Conservation (phyloP, 2,329 filamentous ascomycete genomes). For the Ascocoryne sarcoides region DNA sequence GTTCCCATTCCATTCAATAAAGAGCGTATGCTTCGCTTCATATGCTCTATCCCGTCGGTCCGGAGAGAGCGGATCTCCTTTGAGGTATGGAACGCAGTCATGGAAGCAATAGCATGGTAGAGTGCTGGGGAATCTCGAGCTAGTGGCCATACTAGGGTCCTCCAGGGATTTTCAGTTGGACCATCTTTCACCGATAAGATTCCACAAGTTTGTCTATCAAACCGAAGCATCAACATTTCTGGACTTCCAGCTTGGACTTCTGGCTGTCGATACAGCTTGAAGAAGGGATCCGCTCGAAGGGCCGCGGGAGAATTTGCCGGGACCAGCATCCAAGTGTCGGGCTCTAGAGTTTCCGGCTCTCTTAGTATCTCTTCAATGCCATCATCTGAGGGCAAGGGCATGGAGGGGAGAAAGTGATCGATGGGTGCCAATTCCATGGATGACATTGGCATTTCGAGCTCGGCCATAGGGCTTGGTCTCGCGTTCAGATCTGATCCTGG, state of each 20-base stretch:
- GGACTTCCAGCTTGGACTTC: constrained; percentile 42
- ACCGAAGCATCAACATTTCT: constrained; percentile 54
- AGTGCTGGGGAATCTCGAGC: constrained; percentile 55
- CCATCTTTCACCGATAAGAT: constrained; percentile 65
- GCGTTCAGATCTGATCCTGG: constrained; percentile 39
- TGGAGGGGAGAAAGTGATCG: constrained; percentile 13
- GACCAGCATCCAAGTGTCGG: constrained; percentile 21
- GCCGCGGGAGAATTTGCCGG: constrained; percentile 9
- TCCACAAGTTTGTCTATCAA: constrained; percentile 58
- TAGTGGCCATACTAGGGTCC: constrained; percentile 61
- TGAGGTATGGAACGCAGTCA: constrained; percentile 61
- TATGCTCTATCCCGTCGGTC: constrained; percentile 58
- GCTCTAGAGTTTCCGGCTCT: constrained; percentile 18
- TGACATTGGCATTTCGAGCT: constrained; percentile 13
- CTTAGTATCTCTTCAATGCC: constrained; percentile 48
- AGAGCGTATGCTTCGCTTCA: constrained; percentile 52
- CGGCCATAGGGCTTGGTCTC: constrained; percentile 22
- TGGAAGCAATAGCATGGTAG: constrained; percentile 58
- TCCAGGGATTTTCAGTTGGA: constrained; percentile 61
- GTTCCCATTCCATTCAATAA: constrained; percentile 51
- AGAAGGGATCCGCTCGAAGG: constrained; percentile 15
- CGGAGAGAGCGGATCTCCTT: constrained; percentile 48
- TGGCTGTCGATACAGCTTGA: constrained; percentile 36
- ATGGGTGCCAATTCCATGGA: constrained; percentile 15
- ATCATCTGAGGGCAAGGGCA: constrained; percentile 31